Evolutionary conservation across 805 yeast species (phyloP), one percentile per base, ranked within the genome.

Genomic region (Candida chauliodis): DNA sequence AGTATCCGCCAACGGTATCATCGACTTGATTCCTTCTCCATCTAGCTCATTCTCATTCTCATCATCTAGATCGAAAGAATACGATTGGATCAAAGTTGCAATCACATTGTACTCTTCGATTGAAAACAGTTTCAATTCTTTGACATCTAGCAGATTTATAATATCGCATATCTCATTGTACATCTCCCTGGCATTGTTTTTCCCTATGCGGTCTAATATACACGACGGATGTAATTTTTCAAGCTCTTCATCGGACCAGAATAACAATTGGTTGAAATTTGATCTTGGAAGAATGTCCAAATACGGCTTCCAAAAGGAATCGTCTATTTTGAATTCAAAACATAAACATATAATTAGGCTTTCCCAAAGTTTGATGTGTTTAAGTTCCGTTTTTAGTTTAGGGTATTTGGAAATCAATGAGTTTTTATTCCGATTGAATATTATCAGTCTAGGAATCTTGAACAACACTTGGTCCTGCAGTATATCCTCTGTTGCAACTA

Each of bases 1-100:
- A 16, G 87, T 80, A 55, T 91, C 99, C 0, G 98, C 98, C 32
- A 89, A 64, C 0, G 98, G 96, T 3, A 90, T 88, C 95, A 93
- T 83, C 0, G 95, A 82, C 55, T 90, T 90, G 1, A 44, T 45
- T 3, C 47, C 52, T 10, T 46, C 56, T n/a, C n/a, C n/a, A 15
- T 46, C 52, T 5, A 48, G 50, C 5, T 55, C 59, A 13, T 24
- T 19, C n/a, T 22, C 17, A 9, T 59, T 25, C 55, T 67, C 16
- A 55, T 69, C 51, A 45, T 76, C 84, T 10, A 87, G 84, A 56
- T 93, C 99, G 60, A 93, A 91, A 0, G 95, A 85, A 52, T 91
- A 91, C 1, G 96, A 76, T 87, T 89, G 78, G 33, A 93, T 85
- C 11, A 85, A 61, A 28, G 88, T 79, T 0, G 95, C 97, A 42